These are phyloP conservation scores for Geum urbanum DNA, from an alignment of 306 rosid species.

Conservation along the genomic window DNA sequence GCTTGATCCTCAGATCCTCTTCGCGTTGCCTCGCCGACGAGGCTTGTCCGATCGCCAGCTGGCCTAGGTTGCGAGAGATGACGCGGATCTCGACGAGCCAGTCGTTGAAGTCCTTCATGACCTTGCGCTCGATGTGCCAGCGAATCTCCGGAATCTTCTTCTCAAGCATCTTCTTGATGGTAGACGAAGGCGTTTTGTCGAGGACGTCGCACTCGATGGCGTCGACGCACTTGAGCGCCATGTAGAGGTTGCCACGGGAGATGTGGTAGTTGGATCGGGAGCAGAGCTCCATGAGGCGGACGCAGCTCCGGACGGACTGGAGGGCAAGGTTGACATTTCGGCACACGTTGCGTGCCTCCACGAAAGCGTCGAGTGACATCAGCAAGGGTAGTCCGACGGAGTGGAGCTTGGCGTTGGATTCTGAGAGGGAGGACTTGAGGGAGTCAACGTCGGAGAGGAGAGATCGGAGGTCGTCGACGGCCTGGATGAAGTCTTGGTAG, in stretches of 20 bases:
- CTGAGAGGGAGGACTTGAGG: slow-evolving; percentile 83
- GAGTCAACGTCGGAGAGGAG: slow-evolving; percentile 93
- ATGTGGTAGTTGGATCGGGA: slow-evolving; percentile 78
- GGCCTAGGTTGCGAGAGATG: slow-evolving; percentile 85
- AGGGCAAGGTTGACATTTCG: slow-evolving; percentile 70
- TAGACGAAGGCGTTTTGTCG: slow-evolving; percentile 66
- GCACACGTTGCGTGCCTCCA: slow-evolving; percentile 76
- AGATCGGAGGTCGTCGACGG: slow-evolving; percentile 97
- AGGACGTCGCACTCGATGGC: slow-evolving; percentile 60
- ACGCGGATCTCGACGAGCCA: slow-evolving; percentile 99
- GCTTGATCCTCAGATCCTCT: slow-evolving; percentile 95
- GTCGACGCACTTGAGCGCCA: slow-evolving; percentile 85
- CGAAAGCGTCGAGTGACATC: slow-evolving; percentile 74
- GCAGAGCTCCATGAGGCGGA: slow-evolving; percentile 64
- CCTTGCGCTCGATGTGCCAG: slow-evolving; percentile 75
- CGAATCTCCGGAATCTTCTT: slow-evolving; percentile 95
- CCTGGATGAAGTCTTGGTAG: slow-evolving; percentile 97
- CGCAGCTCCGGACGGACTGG: slow-evolving; percentile 50
- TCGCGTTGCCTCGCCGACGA: slow-evolving; percentile 94
- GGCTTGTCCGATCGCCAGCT: slow-evolving; percentile 88
- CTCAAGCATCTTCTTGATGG: slow-evolving; percentile 82
- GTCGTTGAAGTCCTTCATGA: slow-evolving; percentile 85
- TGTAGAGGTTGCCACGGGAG: slow-evolving; percentile 61
- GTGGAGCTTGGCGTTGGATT: slow-evolving; percentile 86
- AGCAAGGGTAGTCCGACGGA: slow-evolving; percentile 75